Conservation (phyloP, 176 grass and related monocot species). For the Microstegium vimineum region DNA sequence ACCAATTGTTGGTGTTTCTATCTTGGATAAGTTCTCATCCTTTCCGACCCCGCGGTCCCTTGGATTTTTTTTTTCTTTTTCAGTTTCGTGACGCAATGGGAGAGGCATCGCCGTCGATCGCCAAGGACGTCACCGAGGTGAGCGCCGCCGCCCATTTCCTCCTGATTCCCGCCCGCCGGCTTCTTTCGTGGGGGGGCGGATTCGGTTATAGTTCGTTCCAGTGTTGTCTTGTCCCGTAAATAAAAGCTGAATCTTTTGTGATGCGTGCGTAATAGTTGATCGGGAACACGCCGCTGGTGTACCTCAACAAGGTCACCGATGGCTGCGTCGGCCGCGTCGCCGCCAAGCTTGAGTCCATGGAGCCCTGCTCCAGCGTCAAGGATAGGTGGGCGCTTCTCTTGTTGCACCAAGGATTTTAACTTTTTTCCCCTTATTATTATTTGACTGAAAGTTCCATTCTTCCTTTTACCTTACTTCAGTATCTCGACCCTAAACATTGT, state of each 20-base stretch:
- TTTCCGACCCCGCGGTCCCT: no score
- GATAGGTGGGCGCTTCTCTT: conserved; percentile 49
- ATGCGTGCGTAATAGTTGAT: conserved; percentile 51
- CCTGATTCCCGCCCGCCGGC: no score
- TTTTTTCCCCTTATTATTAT: neutral
- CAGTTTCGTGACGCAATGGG: conserved; percentile 35
- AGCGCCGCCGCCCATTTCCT: neutral
- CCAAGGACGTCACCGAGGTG: conserved; percentile 82
- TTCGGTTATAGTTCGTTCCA: neutral
- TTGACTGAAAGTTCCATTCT: neutral
- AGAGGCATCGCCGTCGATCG: conserved; percentile 46
- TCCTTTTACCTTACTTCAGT: neutral
- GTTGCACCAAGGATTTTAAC: neutral
- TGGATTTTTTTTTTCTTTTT: no score
- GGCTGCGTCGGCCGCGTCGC: conserved; percentile 70
- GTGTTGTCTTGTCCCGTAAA: neutral
- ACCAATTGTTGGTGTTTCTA: no score
- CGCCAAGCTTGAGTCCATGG: conserved; percentile 94
- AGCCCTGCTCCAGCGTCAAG: conserved; percentile 98
- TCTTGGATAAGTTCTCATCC: neutral
- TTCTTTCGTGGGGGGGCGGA: neutral
- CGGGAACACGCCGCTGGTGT: conserved; percentile 92
- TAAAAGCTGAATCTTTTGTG: neutral
- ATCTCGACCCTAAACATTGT: neutral
- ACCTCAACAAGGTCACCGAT: conserved; percentile 69